phyloP scores from a whole-genome alignment of 192 early-diverging fungal genomes.

The Podila horticola region DNA sequence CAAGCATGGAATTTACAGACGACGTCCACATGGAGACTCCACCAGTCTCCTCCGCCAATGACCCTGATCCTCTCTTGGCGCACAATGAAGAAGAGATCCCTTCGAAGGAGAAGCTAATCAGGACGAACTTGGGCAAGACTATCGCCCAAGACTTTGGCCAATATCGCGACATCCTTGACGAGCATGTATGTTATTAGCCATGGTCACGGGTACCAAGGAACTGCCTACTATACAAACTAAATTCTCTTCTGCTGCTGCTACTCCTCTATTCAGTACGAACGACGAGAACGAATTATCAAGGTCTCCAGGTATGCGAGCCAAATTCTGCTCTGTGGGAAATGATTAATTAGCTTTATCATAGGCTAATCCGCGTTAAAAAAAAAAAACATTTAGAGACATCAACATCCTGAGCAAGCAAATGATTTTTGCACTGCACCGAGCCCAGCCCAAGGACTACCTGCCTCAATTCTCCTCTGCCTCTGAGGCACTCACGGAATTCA shows the following conservation, averaged over 20 bases:
- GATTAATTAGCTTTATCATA: too few relatives aligned
- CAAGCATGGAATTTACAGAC: constrained; percentile 1
- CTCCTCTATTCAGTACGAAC: constrained; percentile 20
- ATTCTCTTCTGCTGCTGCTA: neutral
- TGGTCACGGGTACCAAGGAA: neutral
- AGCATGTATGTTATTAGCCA: constrained; percentile 22
- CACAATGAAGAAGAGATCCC: neutral
- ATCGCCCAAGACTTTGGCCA: constrained; percentile 27
- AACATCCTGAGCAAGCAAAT: constrained; percentile 50
- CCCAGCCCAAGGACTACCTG: constrained; percentile 38
- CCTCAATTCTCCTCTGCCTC: constrained; percentile 24
- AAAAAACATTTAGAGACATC: constrained; percentile 23
- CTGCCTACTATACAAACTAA: too few relatives aligned
- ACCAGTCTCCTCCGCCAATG: constrained; percentile 4
- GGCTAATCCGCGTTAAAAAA: neutral
- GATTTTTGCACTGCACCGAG: constrained; percentile 49
- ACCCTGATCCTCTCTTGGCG: neutral
- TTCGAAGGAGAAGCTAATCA: constrained; percentile 3
- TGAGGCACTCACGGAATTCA: constrained; percentile 36
- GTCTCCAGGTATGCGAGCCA: constrained; percentile 26
- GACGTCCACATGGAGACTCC: constrained; percentile 40
- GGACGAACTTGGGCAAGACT: constrained; percentile 17
- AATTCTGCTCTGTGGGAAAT: too few relatives aligned
- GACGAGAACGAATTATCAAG: constrained; percentile 43
- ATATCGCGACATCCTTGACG: constrained; percentile 46